Base-by-base conservation (phyloP, 441 rosid species). In the Croton setiger region DNA sequence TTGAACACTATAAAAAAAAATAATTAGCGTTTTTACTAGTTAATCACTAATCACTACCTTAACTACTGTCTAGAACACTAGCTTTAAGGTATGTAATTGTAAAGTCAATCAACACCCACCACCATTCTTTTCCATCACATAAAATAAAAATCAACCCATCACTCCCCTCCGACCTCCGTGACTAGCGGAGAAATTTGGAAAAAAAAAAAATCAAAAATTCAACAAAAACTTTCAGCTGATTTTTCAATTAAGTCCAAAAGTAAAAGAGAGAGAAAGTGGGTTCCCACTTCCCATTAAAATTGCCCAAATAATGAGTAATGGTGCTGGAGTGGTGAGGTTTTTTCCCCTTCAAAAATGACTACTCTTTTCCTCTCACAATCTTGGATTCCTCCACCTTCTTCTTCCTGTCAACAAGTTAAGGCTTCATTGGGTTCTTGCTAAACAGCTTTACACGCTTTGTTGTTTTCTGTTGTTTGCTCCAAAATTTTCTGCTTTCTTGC, bases 381-480 rank as follows among this genome's bases (percentile, higher is more conserved):
- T 67, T 47, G 53, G 59, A 69, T 59, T 45, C n/a, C 18, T 51
- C 49, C 33, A 5, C 41, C 67, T 18, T 36, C 41, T 31, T 14
- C 71, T 8, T 35, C 68, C n/a, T n/a, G n/a, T n/a, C n/a, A n/a
- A n/a, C n/a, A n/a, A n/a, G n/a, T n/a, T n/a, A n/a, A n/a, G n/a
- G n/a, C n/a, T n/a, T n/a, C n/a, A n/a, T n/a, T n/a, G n/a, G n/a
- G n/a, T n/a, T n/a, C n/a, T n/a, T n/a, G n/a, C n/a, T n/a, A n/a
- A n/a, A n/a, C n/a, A n/a, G n/a, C n/a, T n/a, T n/a, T n/a, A n/a
- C n/a, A n/a, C n/a, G n/a, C n/a, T 53, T 54, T 76, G 79, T 76
- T 79, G 54, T 65, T 74, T 70, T 81, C 73, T 60, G 41, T 21
- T 43, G 68, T 71, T 75, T 61, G 37, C 70, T 68, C 53, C 66